These are phyloP conservation scores for Colletotrichum endophyticum DNA, from an alignment of 2,329 filamentous ascomycete genomes.

Conservation along the genomic window DNA sequence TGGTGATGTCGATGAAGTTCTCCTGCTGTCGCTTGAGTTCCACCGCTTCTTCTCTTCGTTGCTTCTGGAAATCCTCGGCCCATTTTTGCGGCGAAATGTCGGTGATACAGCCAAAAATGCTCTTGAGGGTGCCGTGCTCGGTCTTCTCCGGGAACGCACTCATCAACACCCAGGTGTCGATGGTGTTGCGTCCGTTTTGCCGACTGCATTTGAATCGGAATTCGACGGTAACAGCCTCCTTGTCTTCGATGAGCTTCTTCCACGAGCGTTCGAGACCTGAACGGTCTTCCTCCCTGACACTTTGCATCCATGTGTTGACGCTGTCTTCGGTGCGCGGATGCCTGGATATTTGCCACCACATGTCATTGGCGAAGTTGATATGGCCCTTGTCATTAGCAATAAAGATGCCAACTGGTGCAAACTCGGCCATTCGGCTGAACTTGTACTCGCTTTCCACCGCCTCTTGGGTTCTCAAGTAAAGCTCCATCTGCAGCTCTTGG, in stretches of 20 bases:
- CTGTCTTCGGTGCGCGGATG: conserved; percentile 64
- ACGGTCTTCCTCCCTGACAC: conserved; percentile 71
- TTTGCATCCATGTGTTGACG: conserved; percentile 74
- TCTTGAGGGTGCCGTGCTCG: conserved; percentile 67
- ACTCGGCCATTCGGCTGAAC: conserved; percentile 85
- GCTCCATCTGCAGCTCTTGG: conserved; percentile 77
- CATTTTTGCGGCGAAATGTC: conserved; percentile 88
- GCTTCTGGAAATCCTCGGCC: conserved; percentile 80
- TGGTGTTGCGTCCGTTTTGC: conserved; percentile 61
- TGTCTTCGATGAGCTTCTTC: conserved; percentile 65
- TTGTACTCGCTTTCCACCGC: conserved; percentile 74
- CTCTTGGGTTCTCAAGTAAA: conserved; percentile 68
- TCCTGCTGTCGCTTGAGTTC: conserved; percentile 77
- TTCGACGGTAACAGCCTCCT: conserved; percentile 70
- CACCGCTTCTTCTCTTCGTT: conserved; percentile 79
- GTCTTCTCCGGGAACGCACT: conserved; percentile 77
- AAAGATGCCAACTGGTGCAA: conserved; percentile 84
- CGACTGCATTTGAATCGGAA: conserved; percentile 77
- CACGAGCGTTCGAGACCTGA: conserved; percentile 64
- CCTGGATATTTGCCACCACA: conserved; percentile 75
- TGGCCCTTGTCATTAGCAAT: conserved; percentile 75
- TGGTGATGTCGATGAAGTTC: conserved; percentile 77
- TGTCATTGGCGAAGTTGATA: conserved; percentile 83
- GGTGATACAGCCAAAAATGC: conserved; percentile 81
- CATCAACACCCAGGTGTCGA: conserved; percentile 80